Base-by-base conservation (phyloP, 805 yeast genomes). In the Sugiyamaella floridensis region DNA sequence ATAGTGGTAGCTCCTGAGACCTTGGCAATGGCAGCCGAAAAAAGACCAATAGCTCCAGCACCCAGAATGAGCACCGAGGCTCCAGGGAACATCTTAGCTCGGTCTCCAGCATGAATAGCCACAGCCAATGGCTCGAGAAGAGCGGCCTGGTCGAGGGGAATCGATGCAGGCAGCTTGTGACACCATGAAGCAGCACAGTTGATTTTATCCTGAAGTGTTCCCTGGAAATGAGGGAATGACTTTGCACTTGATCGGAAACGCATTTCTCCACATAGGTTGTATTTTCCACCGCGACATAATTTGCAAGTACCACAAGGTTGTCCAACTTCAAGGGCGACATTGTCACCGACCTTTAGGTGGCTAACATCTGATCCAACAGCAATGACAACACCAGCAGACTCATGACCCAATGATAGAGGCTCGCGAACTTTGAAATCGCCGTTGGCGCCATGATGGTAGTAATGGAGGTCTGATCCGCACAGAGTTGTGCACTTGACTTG, bases 321-420 rank as follows among this genome's bases (percentile, higher is more conserved):
- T 58, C 95, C 95, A 4, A 93, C 93, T 65, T 89, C 96, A 60
- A 90, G 79, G 9, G 96, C 95, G 40, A 89, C 96, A 56, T 77
- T 76, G 67, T 89, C 97, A 48, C 97, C 97, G 18, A 82, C 81
- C 63, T 84, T 79, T 53, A 88, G 75, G 14, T 74, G 65, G 2
- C 77, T 79, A 40, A 89, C 96, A 0, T 65, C 76, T 1, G 74
- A 54, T 5, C 96, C 96, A 43, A 85, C 78, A 60, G 84, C 83
- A 16, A 76, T 80, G 45, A 89, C 82, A 20, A 81, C 71, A 50
- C 96, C 97, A 5, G 92, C 72, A 7, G 92, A 82, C 65, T 89
- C 97, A 64, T 89, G 97, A 43, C 96, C 97, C 60, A 88, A 71
- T 29, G 88, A 88, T 90, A 88, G 85, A 45, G 95, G 96, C 32